Evolutionary conservation across 176 grass and related monocot species (phyloP).

Genomic region (Bromus sterilis): DNA sequence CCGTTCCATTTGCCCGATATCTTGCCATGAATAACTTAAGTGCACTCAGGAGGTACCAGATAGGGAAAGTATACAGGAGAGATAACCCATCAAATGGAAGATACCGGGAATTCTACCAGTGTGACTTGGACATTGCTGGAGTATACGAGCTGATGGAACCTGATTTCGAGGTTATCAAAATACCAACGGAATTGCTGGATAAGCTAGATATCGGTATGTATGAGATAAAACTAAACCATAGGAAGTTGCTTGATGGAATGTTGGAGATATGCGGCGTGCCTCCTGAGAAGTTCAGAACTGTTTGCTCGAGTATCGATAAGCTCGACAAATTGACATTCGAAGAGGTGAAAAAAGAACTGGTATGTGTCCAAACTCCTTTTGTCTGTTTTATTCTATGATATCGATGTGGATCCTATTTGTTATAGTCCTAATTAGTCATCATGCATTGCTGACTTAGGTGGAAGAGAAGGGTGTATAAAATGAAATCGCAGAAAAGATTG

Average conservation of each 20-base stretch:
- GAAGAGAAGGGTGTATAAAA: too few species aligned
- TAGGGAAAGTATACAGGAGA: constrained; percentile 87
- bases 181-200: constrained; percentile 78
- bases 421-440: too few species aligned
- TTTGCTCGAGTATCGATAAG: constrained; percentile 90
- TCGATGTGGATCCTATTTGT: too few species aligned
- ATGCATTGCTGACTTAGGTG: too few species aligned
- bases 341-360: constrained; percentile 81
- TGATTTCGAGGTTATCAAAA: constrained; percentile 78
- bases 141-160: constrained; percentile 71
- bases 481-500: too few species aligned
- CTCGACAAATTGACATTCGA: constrained; percentile 83
- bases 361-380: too few species aligned
- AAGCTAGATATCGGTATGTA: constrained; percentile 69
- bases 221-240: constrained; percentile 92
- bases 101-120: constrained; percentile 89
- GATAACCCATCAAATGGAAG: constrained; percentile 84
- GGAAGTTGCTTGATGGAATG: constrained; percentile 84
- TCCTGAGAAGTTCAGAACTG: constrained; percentile 78
- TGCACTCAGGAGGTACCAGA: constrained; percentile 77
- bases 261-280: constrained; percentile 77
- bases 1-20: constrained; percentile 82
- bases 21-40: constrained; percentile 75
- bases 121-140: constrained; percentile 91
- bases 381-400: too few species aligned